Evolutionary conservation across 441 rosid genomes (phyloP).

Genomic region (Corymbia calophylla): DNA sequence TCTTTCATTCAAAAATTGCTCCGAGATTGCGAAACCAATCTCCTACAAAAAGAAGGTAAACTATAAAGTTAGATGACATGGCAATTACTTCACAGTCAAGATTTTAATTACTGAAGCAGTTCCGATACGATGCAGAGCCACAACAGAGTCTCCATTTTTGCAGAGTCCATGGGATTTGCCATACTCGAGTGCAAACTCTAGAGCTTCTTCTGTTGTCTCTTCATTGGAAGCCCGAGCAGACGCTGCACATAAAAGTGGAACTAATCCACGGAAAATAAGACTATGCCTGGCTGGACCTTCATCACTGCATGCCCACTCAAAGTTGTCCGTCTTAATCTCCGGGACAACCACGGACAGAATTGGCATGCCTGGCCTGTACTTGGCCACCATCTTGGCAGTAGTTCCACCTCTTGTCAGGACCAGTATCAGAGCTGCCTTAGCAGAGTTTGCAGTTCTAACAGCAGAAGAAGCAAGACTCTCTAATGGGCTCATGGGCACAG

Average conservation of each 20-base stretch:
- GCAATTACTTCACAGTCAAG: slow-evolving; percentile 52
- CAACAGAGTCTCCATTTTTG: slow-evolving; percentile 73
- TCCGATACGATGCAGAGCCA: slow-evolving; percentile 83
- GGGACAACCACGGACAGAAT: slow-evolving; percentile 87
- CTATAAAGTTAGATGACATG: background rate
- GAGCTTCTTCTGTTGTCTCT: slow-evolving; percentile 81
- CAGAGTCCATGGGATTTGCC: slow-evolving; percentile 67
- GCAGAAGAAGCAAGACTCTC: slow-evolving; percentile 93
- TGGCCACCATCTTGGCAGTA: slow-evolving; percentile 90
- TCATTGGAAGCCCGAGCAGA: slow-evolving; percentile 83
- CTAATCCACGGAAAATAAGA: slow-evolving; percentile 69
- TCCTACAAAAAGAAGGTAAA: background rate
- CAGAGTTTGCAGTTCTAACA: slow-evolving; percentile 84
- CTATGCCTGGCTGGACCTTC: slow-evolving; percentile 94
- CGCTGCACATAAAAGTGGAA: slow-evolving; percentile 71
- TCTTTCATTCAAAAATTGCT: background rate
- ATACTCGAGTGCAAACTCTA: slow-evolving; percentile 60
- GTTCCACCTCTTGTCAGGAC: slow-evolving; percentile 92
- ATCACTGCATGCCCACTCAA: slow-evolving; percentile 89
- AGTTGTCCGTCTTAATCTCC: slow-evolving; percentile 67
- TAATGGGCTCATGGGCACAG: slow-evolving; percentile 89
- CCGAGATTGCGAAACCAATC: background rate
- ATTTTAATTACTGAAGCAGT: slow-evolving; percentile 88
- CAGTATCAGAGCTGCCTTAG: slow-evolving; percentile 67
- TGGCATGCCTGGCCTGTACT: slow-evolving; percentile 89